phyloP scores from a whole-genome alignment of 106 monocot species.

The Apostasia ramifera region DNA sequence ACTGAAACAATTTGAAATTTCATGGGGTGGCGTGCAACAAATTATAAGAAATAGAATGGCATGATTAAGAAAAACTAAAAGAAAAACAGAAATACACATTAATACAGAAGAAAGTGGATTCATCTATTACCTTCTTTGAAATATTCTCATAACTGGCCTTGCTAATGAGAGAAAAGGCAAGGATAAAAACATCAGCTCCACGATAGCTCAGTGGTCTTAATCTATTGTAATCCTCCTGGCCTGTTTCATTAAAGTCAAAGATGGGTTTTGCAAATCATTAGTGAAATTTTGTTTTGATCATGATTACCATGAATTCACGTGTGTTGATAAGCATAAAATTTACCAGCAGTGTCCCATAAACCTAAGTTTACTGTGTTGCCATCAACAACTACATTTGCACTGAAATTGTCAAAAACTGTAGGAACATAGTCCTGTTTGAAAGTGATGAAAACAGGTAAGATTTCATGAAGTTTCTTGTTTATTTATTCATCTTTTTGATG shows the following conservation, averaged over 20 bases:
- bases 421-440: constrained; percentile 15
- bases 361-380: constrained; percentile 66
- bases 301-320: too few relatives aligned
- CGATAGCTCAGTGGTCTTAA: constrained; percentile 42
- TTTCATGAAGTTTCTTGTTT: too few relatives aligned
- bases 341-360: constrained; percentile 85
- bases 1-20: constrained; percentile 22
- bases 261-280: too few relatives aligned
- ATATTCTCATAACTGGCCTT: constrained; percentile 85
- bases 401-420: too few relatives aligned
- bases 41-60: too few relatives aligned
- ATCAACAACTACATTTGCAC: constrained; percentile 79
- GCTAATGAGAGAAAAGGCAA: constrained; percentile 74
- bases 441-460: constrained; percentile 69
- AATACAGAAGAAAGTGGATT: not conserved
- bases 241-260: constrained; percentile 19
- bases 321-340: not conserved
- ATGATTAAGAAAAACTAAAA: too few relatives aligned
- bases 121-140: constrained; percentile 45
- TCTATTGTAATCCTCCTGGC: constrained; percentile 80
- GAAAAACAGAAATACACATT: not conserved
- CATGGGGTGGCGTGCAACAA: too few relatives aligned
- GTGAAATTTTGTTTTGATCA: too few relatives aligned
- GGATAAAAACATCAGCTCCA: constrained; percentile 34
- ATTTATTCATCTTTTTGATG: too few relatives aligned